Evolutionary conservation across 1,284 basidiomycete species (phyloP), one percentile per base, ranked within the genome.

Genomic region (Leccinum pallidistipes): DNA sequence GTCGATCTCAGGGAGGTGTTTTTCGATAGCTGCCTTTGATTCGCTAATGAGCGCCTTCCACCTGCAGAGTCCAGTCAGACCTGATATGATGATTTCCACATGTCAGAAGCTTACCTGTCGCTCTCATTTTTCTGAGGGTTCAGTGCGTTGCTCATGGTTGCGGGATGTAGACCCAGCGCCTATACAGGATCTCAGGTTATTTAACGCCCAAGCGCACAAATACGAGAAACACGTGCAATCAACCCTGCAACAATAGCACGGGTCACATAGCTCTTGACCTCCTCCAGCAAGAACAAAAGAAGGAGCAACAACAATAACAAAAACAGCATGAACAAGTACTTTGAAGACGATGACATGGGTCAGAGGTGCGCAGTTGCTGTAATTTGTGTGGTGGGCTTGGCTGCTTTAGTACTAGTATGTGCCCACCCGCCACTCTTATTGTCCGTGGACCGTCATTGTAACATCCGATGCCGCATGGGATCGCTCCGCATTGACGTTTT

Each of bases 111-210:
- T 45, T 53, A 71, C 69, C 67, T 74, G 3, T 68, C 62, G 57
- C 79, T 79, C 1, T 78, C 66, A 1, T 56, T 59, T 10, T 64
- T 47, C 38, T 73, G 72, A 6, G 63, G 31, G 59, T 80, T 79
- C 56, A 80, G 80, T 0, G 78, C 78, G 55, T 80, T 80, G 10
- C 70, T 72, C 34, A 84, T 70, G 16, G 65, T 31, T 0, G 61
- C 58, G 47, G 38, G 29, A 38, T 47, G 51, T 55, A 12, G 8
- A 12, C 36, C 31, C 7, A 40, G 64, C 68, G 69, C 55, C 58
- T 56, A 47, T 50, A 47, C 45, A 34, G n/a, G 3, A 52, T 24
- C 1, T 5, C 40, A 14, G 55, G 18, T 55, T 29, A 29, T 29
- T 29, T 59, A 32, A 29, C 68, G 68, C 68, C 58, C 54, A 6